These are phyloP conservation scores for Elasticomyces elasticus DNA, from an alignment of 495 filamentous ascomycete species.

Conservation along the genomic window DNA sequence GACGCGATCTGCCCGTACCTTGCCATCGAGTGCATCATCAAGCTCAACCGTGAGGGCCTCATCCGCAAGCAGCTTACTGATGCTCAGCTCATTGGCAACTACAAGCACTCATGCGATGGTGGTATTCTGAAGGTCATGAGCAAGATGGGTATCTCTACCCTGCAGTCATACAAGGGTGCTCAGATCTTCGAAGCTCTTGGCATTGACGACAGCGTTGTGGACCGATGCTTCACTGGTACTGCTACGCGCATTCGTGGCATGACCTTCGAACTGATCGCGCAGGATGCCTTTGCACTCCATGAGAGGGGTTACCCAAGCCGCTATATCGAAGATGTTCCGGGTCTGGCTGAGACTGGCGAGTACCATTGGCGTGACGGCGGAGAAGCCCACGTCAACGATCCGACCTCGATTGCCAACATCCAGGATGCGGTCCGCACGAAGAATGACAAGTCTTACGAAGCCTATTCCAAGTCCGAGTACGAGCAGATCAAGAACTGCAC, in stretches of 20 bases:
- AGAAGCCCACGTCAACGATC: conserved; percentile 97
- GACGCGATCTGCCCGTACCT: conserved; percentile 97
- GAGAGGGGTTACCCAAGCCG: conserved; percentile 89
- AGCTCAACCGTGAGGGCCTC: conserved; percentile 92
- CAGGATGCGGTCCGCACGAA: conserved; percentile 97
- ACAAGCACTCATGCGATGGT: conserved; percentile 95
- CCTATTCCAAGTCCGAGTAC: conserved; percentile 87
- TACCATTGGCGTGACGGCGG: conserved; percentile 99
- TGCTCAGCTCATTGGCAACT: conserved; percentile 85
- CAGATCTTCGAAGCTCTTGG: conserved; percentile 99
- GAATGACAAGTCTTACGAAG: conserved; percentile 99
- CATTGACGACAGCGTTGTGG: conserved; percentile 89
- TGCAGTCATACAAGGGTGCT: conserved; percentile 97
- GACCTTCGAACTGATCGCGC: conserved; percentile 90
- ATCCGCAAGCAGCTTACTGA: conserved; percentile 83
- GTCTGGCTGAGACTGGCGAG: conserved; percentile 88
- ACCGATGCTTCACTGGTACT: conserved; percentile 92
- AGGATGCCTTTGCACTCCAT: conserved; percentile 94
- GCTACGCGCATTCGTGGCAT: conserved; percentile 92
- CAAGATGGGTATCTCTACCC: conserved; percentile 99
- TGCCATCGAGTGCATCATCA: conserved; percentile 94
- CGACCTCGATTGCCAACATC: conserved; percentile 88
- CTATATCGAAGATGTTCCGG: conserved; percentile 65
- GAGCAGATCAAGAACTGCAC: conserved; percentile 99
- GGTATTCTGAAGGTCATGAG: conserved; percentile 99